Evolutionary conservation across 176 grass and related monocot species (phyloP).

Genomic region (Pontederia paniculata): DNA sequence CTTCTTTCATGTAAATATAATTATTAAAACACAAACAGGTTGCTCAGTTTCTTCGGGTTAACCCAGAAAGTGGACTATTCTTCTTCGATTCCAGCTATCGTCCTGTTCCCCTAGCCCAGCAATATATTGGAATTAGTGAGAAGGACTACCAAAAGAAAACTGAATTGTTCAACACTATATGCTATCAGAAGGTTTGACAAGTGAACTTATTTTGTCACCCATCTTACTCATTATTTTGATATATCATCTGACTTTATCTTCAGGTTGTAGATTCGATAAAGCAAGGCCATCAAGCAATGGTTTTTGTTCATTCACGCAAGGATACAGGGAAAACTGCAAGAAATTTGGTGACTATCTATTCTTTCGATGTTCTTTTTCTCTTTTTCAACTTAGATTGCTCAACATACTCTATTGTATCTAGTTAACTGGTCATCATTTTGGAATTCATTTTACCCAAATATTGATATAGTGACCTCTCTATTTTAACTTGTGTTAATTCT

Average conservation of each 20-base stretch:
- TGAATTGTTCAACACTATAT: conserved; percentile 71
- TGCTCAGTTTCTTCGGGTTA: conserved; percentile 93
- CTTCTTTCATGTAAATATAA: neutral
- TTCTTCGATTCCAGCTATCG: conserved; percentile 91
- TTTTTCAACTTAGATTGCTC: too few species aligned
- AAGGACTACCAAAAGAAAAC: conserved; percentile 61
- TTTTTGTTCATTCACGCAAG: conserved; percentile 96
- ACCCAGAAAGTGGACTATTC: conserved; percentile 72
- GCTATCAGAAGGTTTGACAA: conserved; percentile 69
- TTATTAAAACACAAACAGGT: conserved; percentile 31
- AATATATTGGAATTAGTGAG: conserved; percentile 91
- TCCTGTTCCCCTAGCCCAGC: conserved; percentile 89
- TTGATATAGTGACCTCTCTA: too few species aligned
- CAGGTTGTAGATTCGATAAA: conserved; percentile 79
- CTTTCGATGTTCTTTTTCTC: neutral
- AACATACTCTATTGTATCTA: too few species aligned
- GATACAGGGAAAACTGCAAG: conserved; percentile 95
- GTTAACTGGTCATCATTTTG: neutral
- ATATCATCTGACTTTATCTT: conserved; percentile 9
- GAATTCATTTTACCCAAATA: too few species aligned
- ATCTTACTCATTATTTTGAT: neutral
- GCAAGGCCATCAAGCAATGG: conserved; percentile 88
- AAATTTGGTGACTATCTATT: conserved; percentile 41
- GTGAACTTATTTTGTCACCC: conserved; percentile 6
- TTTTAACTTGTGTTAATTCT: too few species aligned